Base-by-base conservation (phyloP, 2,329 filamentous ascomycete species). In the Aspergillus udagawae region DNA sequence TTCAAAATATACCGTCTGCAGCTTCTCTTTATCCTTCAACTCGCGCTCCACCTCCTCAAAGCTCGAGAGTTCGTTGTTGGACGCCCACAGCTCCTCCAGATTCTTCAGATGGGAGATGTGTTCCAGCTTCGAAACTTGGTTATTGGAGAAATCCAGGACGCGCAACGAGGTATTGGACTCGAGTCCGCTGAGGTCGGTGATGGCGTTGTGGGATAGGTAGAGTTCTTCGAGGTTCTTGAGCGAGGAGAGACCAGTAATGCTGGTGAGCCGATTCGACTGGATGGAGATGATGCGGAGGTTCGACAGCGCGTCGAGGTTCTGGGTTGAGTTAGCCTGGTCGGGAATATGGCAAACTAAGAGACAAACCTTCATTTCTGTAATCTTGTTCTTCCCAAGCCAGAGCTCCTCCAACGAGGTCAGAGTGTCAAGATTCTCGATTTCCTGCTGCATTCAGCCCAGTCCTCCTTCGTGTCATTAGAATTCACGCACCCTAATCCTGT, bases 351-450 rank as follows among this genome's bases (percentile, higher is more conserved):
- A 5, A 14, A 17, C 17, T 4, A 29, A 10, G 3, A 23, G 25
- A 32, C 63, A 25, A 60, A 80, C 88, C 62, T 84, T 86, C 61
- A 97, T 85, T 68, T 92, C 85, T 0, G 88, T 89, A 66, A 99
- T 96, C 72, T 96, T 97, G 79, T 97, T 97, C 82, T 96, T 97
- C 57, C 91, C 94, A 20, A 97, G 78, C 92, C 92, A 97, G 17
- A 97, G 81, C 73, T 96, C 86, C 72, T 95, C 88, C n/a, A 99
- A 77, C 7, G 83, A 82, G n/a, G 81, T 83, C 49, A 97, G 78
- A 1, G 83, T 83, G 44, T 94, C 90, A 32, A 99, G 81, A 59
- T 94, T 94, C 69, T 92, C 83, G 56, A 99, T 92, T 72, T 93
- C 88, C 78, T 80, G 58, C 21, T 54, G 23, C 52, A 38, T 44